Conservation (phyloP, 106 monocot species). For the Iris macrosiphon region DNA sequence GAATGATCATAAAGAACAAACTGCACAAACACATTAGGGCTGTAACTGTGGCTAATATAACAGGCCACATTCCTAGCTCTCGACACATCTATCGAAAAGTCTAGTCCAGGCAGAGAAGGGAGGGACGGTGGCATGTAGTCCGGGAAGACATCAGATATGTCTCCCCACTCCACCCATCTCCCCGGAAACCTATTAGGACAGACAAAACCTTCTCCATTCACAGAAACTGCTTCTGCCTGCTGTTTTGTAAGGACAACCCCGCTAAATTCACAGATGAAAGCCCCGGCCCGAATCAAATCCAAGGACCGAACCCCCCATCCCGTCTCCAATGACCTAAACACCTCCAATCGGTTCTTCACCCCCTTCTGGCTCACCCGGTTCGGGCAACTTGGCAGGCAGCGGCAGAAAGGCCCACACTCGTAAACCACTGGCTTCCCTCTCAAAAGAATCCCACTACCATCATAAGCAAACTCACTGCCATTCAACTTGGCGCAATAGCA, state of each 20-base stretch:
- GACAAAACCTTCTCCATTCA: slow-evolving; percentile 58
- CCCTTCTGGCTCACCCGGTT: slow-evolving; percentile 91
- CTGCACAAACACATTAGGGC: slow-evolving; percentile 92
- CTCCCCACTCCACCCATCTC: slow-evolving; percentile 95
- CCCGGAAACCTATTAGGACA: slow-evolving; percentile 58
- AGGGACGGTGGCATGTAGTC: slow-evolving; percentile 26
- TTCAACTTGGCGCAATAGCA: slow-evolving; percentile 65
- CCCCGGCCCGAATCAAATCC: slow-evolving; percentile 88
- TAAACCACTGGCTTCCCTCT: slow-evolving; percentile 82
- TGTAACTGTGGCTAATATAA: slow-evolving; percentile 83
- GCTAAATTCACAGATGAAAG: slow-evolving; percentile 80
- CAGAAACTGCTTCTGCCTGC: slow-evolving; percentile 41
- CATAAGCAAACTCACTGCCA: slow-evolving; percentile 85
- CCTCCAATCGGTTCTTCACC: slow-evolving; percentile 52
- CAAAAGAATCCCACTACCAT: slow-evolving; percentile 47
- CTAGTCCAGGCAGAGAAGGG: slow-evolving; percentile 37
- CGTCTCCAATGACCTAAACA: slow-evolving; percentile 79
- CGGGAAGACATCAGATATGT: slow-evolving; percentile 66
- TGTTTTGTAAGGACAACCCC: slow-evolving; percentile 71
- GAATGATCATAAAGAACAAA: slow-evolving; percentile 85
- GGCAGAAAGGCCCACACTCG: slow-evolving; percentile 74
- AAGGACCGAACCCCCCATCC: slow-evolving; percentile 93
- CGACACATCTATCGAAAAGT: slow-evolving; percentile 81
- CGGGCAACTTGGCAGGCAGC: slow-evolving; percentile 62
- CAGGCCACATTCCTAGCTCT: slow-evolving; percentile 77